A percentile compares a stretch with the other conserved stretches of the same genome.
Evolutionary conservation across 2,329 filamentous ascomycete species (phyloP).

Genomic region (Neocatenulostroma microsporum): DNA sequence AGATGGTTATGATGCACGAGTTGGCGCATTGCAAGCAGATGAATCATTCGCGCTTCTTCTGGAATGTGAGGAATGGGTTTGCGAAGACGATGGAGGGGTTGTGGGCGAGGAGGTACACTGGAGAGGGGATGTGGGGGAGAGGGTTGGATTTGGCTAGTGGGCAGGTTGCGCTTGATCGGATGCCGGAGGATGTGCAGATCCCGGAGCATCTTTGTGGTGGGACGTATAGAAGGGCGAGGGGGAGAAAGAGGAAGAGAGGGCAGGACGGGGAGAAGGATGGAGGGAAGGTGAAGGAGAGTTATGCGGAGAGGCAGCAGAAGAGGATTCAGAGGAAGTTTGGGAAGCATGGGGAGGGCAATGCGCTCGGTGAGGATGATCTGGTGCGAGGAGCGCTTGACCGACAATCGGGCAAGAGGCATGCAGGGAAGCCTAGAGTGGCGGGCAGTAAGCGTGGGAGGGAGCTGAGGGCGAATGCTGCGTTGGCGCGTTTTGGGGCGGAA

Average conservation of each 20-base stretch:
- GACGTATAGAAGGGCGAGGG: constrained; percentile 56
- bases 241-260: constrained; percentile 43
- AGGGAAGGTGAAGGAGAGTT: constrained; percentile 48
- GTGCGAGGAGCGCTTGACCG: constrained; percentile 60
- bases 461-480: constrained; percentile 65
- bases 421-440: constrained; percentile 64
- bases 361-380: constrained; percentile 62
- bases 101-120: constrained; percentile 64
- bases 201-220: constrained; percentile 68
- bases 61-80: constrained; percentile 68
- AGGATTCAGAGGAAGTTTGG: constrained; percentile 71
- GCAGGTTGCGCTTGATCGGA: constrained; percentile 52
- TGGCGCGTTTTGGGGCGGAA: constrained; percentile 59
- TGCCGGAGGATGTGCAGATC: constrained; percentile 43
- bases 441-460: constrained; percentile 67
- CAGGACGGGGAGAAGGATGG: constrained; percentile 29
- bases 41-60: constrained; percentile 79
- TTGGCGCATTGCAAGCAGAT: constrained; percentile 84
- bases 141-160: constrained; percentile 58
- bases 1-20: constrained; percentile 95
- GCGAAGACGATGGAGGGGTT: constrained; percentile 62
- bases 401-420: constrained; percentile 46
- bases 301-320: constrained; percentile 65
- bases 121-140: constrained; percentile 76
- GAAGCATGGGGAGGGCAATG: constrained; percentile 67